Evolutionary conservation across 169 alveolate genomes (phyloP).

Genomic region (Eimeria zaria): DNA sequence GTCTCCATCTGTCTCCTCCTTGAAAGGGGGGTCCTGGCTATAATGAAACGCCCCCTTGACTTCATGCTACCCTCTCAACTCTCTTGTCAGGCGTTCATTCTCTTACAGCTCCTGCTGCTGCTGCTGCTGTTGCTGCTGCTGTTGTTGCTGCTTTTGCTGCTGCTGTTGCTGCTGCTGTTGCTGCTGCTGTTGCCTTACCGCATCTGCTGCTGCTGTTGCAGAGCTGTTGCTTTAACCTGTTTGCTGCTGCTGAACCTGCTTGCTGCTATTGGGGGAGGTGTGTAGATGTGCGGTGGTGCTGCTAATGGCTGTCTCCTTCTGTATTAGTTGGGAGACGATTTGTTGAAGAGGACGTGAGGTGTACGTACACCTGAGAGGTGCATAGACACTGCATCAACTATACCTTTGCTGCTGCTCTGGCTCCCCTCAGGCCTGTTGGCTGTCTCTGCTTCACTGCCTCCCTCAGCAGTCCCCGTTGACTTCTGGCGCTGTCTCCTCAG

Average conservation of each 20-base stretch:
- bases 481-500: constrained; percentile 64
- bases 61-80: constrained; percentile 54
- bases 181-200: neutral
- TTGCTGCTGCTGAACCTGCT: no score
- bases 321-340: no score
- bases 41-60: constrained; percentile 26
- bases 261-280: neutral
- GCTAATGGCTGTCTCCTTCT: neutral
- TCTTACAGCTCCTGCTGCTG: constrained; percentile 7
- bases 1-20: constrained; percentile 6
- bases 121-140: constrained; percentile 24
- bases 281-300: neutral
- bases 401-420: neutral
- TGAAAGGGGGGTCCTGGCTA: neutral
- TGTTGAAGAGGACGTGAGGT: neutral
- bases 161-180: no score
- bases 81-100: constrained; percentile 6
- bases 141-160: no score
- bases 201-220: constrained; percentile 15
- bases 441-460: constrained; percentile 48
- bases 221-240: neutral
- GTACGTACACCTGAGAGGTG: constrained; percentile 17
- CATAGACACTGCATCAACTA: neutral
- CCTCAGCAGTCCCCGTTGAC: constrained; percentile 12
- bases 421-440: constrained; percentile 18